Conservation (phyloP, 73 alveolate genomes). For the Paramecium caudatum region DNA sequence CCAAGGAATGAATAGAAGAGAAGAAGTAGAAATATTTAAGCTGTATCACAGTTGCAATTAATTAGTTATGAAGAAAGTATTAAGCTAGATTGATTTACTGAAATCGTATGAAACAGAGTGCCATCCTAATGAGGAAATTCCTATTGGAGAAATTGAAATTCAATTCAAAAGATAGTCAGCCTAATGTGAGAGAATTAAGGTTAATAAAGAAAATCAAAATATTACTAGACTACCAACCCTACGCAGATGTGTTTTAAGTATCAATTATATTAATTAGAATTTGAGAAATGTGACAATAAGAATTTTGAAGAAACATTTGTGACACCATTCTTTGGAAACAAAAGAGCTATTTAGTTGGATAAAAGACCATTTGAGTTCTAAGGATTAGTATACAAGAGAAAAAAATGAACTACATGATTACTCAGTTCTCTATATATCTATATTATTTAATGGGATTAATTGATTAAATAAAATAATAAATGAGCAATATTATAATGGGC, state of each 20-base stretch:
- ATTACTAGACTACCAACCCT: neutral
- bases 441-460: neutral
- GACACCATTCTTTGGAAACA: slow-evolving; percentile 11
- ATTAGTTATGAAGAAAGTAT: slow-evolving; percentile 39
- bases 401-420: slow-evolving; percentile 9
- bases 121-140: neutral
- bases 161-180: neutral
- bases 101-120: neutral
- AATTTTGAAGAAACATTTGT: slow-evolving; percentile 4
- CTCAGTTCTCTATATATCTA: neutral
- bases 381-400: slow-evolving; percentile 1
- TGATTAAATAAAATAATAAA: neutral
- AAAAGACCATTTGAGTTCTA: neutral
- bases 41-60: neutral
- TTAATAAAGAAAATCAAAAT: slow-evolving; percentile 12
- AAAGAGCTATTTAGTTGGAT: neutral
- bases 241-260: neutral
- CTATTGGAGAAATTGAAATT: neutral
- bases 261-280: neutral
- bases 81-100: neutral
- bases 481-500: neutral
- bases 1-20: neutral
- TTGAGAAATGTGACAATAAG: neutral
- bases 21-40: neutral
- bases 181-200: neutral